phyloP scores from a whole-genome alignment of 306 rosid species.

The Dalbergia oliveri region DNA sequence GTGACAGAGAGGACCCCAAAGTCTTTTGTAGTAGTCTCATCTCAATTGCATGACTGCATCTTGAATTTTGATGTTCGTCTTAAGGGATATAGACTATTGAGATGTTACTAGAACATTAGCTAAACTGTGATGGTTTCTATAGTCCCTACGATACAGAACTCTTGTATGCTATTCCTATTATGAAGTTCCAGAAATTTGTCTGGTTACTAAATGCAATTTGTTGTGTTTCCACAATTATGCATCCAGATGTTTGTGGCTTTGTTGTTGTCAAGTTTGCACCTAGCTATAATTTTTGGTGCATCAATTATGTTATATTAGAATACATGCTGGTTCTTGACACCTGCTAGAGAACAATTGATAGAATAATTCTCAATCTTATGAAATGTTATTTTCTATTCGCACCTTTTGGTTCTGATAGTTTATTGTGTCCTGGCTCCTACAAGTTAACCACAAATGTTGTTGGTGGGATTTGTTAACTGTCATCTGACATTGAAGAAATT shows the following conservation, averaged over 20 bases:
- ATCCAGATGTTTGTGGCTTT: conserved; percentile 1
- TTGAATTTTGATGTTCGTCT: conserved; percentile 24
- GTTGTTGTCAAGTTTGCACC: conserved; percentile 6
- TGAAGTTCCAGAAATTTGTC: neutral
- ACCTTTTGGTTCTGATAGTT: conserved; percentile 2
- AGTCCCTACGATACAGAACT: neutral
- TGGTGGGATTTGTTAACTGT: neutral
- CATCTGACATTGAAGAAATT: conserved; percentile 1
- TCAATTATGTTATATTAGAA: neutral
- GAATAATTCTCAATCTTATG: neutral
- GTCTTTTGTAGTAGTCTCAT: conserved; percentile 11
- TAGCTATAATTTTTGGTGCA: conserved; percentile 4
- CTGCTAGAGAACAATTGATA: conserved; percentile 2
- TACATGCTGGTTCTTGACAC: conserved; percentile 12
- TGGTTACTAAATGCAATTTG: conserved; percentile 29
- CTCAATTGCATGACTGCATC: conserved; percentile 2
- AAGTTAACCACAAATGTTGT: conserved; percentile 14
- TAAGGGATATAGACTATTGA: neutral
- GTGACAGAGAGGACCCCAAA: conserved; percentile 1
- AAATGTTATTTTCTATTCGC: conserved; percentile 7
- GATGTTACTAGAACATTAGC: conserved; percentile 17
- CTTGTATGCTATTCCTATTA: conserved; percentile 6
- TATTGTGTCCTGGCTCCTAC: neutral
- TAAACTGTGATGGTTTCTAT: neutral
- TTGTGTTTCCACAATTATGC: conserved; percentile 18